Evolutionary conservation across 2,329 filamentous ascomycete genomes (phyloP), one percentile per base, ranked within the genome.

Genomic region (Talaromyces albobiverticillius): DNA sequence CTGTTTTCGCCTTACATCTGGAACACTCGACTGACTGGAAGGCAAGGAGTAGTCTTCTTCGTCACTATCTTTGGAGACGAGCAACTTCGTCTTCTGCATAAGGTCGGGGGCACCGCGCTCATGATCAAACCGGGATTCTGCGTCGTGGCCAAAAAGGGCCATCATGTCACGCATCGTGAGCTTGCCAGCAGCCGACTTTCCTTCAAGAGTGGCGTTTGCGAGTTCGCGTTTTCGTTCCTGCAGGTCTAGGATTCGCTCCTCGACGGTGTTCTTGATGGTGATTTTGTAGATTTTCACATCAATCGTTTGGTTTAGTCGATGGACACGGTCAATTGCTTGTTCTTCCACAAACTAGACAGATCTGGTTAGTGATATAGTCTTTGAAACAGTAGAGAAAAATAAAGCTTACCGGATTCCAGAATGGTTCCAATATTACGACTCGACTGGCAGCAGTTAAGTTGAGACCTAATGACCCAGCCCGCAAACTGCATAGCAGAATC

Each of bases 251-350:
- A 99, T 99, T 55, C 92, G 85, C 71, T 93, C 91, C 77, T 99
- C 94, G 53, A 99, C 93, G 0, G 88, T 92, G 61, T 87, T 81
- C 60, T 84, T 83, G 57, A 99, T 86, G 2, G 91, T 96, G 64
- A 99, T 83, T 65, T 94, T 95, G 79, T 96, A 99, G 59, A 99
- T 90, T 53, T 93, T 84, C 31, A 99, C 94, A 67, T 97, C 92
- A 38, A 93, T 82, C 1, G 90, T 96, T 73, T 99, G 94, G 38
- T 95, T 97, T 51, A 99, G 86, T n/a, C 94, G 90, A 69, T 99
- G 94, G 23, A 99, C 94, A 52, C 94, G 90, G 72, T 99, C 94
- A 62, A 99, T 99, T 46, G 94, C 94, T 78, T 99, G 94, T 71
- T 99, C 94, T 77, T 99, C 94, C 31, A 99, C 90, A 67, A 99